phyloP scores from a whole-genome alignment of 1,139 yeast genomes.

The Kodamaea suecica region DNA sequence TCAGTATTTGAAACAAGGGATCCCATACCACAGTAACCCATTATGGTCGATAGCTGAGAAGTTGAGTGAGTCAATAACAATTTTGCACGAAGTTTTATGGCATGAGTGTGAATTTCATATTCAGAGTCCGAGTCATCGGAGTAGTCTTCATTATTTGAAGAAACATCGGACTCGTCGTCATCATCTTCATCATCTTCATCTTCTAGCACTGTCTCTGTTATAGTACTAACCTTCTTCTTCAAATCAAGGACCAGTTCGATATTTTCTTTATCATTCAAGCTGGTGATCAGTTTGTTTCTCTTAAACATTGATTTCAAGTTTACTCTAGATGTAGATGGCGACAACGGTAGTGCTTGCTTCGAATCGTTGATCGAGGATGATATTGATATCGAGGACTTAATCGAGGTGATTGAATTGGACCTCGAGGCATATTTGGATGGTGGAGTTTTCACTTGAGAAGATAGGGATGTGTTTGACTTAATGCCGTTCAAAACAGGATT shows the following conservation, averaged over 20 bases:
- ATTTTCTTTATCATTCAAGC: slow-evolving; percentile 6
- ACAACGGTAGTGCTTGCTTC: background rate
- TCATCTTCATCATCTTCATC: slow-evolving; percentile 9
- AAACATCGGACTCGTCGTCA: slow-evolving; percentile 20
- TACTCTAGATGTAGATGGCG: slow-evolving; percentile 3
- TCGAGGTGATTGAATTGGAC: slow-evolving; percentile 1
- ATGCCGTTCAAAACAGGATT: too few relatives aligned
- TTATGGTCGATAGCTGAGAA: slow-evolving; percentile 27
- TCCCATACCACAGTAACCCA: slow-evolving; percentile 36
- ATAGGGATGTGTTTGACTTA: too few relatives aligned
- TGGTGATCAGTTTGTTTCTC: slow-evolving; percentile 2
- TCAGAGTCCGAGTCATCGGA: slow-evolving; percentile 20
- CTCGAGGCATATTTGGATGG: background rate
- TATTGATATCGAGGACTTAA: background rate
- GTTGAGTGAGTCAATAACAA: slow-evolving; percentile 15
- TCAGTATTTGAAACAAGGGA: slow-evolving; percentile 14
- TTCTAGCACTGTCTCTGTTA: slow-evolving; percentile 14
- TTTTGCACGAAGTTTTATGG: slow-evolving; percentile 20
- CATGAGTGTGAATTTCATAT: slow-evolving; percentile 25
- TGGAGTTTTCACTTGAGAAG: background rate
- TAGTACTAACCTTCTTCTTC: slow-evolving; percentile 22
- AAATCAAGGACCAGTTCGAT: slow-evolving; percentile 3
- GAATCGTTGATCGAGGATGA: background rate
- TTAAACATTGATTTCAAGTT: slow-evolving; percentile 2
- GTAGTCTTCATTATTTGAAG: slow-evolving; percentile 25